Percentiles rank a stretch among this genome's conserved stretches.
phyloP scores from a whole-genome alignment of 306 rosid genomes.

The Acacia crassicarpa region DNA sequence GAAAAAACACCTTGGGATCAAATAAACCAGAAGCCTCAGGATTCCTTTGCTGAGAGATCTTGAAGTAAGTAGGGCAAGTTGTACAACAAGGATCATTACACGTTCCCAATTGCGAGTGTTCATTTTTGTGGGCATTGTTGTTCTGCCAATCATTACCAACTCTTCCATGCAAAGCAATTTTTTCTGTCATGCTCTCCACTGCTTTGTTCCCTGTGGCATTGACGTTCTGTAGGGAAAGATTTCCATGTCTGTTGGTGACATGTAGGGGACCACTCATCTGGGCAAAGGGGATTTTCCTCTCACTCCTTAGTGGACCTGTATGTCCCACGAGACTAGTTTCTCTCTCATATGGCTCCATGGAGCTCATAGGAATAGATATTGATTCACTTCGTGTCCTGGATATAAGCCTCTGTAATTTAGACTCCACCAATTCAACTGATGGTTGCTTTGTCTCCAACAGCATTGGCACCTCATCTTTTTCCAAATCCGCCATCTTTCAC shows the following conservation, averaged over 20 bases:
- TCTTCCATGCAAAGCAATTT: conserved; percentile 29
- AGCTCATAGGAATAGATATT: conserved; percentile 51
- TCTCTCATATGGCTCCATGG: conserved; percentile 48
- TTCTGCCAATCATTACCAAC: conserved; percentile 44
- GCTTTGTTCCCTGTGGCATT: conserved; percentile 34
- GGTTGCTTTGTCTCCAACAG: conserved; percentile 42
- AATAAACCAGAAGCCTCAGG: conserved; percentile 43
- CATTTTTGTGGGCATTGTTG: conserved; percentile 46
- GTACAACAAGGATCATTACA: conserved; percentile 93
- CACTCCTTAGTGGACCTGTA: conserved; percentile 76
- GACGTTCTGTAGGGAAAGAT: conserved; percentile 28
- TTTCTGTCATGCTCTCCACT: conserved; percentile 37
- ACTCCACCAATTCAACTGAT: conserved; percentile 36
- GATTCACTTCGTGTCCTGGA: conserved; percentile 63
- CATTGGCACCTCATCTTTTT: conserved; percentile 63
- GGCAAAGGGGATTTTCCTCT: conserved; percentile 47
- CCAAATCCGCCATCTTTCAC: conserved; percentile 56
- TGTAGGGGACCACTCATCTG: conserved; percentile 72
- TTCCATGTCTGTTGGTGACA: conserved; percentile 41
- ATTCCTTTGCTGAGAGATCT: conserved; percentile 43
- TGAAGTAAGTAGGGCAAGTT: conserved; percentile 71
- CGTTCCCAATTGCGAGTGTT: conserved; percentile 75
- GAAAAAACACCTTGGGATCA: conserved; percentile 60
- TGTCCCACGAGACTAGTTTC: conserved; percentile 60
- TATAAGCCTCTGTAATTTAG: conserved; percentile 40